A percentile compares a stretch with the other conserved stretches of the same genome.
Conservation (phyloP, 768 basidiomycete species). For the Podaxis sp. region DNA sequence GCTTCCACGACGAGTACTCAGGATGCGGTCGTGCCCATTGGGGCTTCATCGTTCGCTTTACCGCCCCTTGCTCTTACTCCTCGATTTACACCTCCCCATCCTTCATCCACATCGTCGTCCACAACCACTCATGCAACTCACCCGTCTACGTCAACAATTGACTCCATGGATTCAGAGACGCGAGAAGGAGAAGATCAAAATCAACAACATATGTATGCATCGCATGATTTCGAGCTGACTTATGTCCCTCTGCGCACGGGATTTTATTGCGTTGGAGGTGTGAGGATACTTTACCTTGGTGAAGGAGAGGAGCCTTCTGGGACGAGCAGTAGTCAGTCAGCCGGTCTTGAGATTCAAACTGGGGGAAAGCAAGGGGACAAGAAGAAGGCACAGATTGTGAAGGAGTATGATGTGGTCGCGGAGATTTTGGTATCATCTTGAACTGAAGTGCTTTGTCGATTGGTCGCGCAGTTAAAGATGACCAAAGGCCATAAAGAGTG, state of each 20-base stretch:
- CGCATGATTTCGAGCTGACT: conserved; percentile 61
- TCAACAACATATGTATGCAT: conserved; percentile 32
- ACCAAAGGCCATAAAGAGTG: neutral
- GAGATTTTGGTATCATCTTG: conserved; percentile 62
- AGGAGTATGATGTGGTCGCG: conserved; percentile 70
- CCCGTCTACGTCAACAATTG: conserved; percentile 16
- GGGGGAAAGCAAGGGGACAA: conserved; percentile 19
- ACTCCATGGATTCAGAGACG: neutral
- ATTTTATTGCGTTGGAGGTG: conserved; percentile 63
- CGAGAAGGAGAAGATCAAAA: conserved; percentile 20
- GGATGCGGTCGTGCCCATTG: conserved; percentile 22
- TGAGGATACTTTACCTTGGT: conserved; percentile 65
- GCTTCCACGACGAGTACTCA: conserved; percentile 41
- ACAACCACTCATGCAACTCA: neutral
- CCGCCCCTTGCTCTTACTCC: neutral
- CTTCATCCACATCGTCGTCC: neutral
- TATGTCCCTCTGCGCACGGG: conserved; percentile 62
- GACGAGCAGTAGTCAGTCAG: neutral
- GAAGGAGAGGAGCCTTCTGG: conserved; percentile 18
- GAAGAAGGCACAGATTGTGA: conserved; percentile 49
- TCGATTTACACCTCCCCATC: conserved; percentile 6
- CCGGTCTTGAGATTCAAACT: neutral
- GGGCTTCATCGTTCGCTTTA: conserved; percentile 11
- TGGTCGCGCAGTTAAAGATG: neutral
- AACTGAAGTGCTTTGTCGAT: conserved; percentile 3